Conservation (phyloP, 768 basidiomycete species). For the Phaeotremella skinneri region DNA sequence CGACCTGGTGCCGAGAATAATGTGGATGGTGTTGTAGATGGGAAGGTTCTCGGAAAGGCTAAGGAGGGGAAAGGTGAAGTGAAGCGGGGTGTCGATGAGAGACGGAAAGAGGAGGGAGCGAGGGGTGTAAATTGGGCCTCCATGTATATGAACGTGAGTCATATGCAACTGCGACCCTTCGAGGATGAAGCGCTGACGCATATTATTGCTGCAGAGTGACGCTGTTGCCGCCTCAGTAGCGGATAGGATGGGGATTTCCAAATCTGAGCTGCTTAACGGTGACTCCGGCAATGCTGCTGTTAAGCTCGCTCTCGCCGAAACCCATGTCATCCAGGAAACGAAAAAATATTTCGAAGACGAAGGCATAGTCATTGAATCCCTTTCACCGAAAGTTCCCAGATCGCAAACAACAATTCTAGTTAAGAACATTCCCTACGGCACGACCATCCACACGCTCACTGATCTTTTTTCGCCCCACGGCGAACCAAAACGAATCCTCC, state of each 20-base stretch:
- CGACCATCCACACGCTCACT: slow-evolving; percentile 68
- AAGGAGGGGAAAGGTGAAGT: slow-evolving; percentile 33
- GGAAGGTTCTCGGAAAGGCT: slow-evolving; percentile 48
- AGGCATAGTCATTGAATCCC: slow-evolving; percentile 50
- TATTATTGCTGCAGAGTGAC: slow-evolving; percentile 65
- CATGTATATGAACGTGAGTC: slow-evolving; percentile 94
- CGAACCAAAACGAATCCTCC: slow-evolving; percentile 64
- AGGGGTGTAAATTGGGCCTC: slow-evolving; percentile 57
- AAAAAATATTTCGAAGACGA: slow-evolving; percentile 74
- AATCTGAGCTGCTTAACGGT: slow-evolving; percentile 82
- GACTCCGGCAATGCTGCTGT: slow-evolving; percentile 68
- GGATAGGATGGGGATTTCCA: slow-evolving; percentile 78
- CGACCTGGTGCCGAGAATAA: slow-evolving; percentile 38
- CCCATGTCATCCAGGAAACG: slow-evolving; percentile 92
- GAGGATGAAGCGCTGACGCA: background rate
- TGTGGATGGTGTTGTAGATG: slow-evolving; percentile 25
- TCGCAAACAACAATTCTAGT: slow-evolving; percentile 84
- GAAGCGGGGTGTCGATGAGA: slow-evolving; percentile 45
- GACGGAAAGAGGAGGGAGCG: slow-evolving; percentile 46
- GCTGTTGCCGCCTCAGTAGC: slow-evolving; percentile 89
- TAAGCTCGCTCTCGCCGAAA: slow-evolving; percentile 93
- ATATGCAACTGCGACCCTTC: slow-evolving; percentile 10
- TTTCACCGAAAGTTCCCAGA: slow-evolving; percentile 39
- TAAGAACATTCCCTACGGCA: slow-evolving; percentile 95
- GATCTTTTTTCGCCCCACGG: slow-evolving; percentile 78